Evolutionary conservation across 2,329 filamentous ascomycete species (phyloP).

Genomic region (Rhinocladiella similis): DNA sequence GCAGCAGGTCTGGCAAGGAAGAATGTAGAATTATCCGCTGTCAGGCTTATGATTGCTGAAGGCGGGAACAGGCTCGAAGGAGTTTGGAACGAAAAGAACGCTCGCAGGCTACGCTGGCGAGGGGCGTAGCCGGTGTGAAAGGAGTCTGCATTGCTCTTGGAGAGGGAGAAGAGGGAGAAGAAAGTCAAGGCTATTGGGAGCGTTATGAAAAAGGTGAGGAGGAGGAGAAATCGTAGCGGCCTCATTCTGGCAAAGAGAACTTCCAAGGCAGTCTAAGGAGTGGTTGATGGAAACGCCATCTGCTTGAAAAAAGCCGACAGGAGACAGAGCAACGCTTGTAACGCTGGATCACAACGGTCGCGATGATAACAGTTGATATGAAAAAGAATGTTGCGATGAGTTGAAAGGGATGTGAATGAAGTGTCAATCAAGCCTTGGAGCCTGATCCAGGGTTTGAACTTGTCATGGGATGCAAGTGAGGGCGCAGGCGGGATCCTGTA

Average conservation of each 20-base stretch:
- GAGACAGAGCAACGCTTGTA: background rate
- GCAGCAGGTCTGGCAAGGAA: conserved; percentile 91
- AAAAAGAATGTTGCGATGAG: conserved; percentile 1
- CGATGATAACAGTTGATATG: background rate
- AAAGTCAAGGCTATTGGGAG: conserved; percentile 50
- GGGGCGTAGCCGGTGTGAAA: conserved; percentile 40
- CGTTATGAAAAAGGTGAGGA: conserved; percentile 49
- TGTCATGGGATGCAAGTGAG: background rate
- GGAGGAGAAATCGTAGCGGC: conserved; percentile 47
- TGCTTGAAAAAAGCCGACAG: background rate
- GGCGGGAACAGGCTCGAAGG: conserved; percentile 90
- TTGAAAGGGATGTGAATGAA: conserved; percentile 2
- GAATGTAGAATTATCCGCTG: conserved; percentile 96
- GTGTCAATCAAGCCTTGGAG: background rate
- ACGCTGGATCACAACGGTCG: background rate
- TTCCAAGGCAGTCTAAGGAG: conserved; percentile 14
- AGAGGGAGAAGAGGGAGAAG: conserved; percentile 43
- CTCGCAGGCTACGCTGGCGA: conserved; percentile 51
- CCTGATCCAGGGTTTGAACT: background rate
- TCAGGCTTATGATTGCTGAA: conserved; percentile 92
- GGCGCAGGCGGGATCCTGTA: background rate
- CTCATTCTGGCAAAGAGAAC: conserved; percentile 39
- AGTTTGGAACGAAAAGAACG: conserved; percentile 69
- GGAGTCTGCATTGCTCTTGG: conserved; percentile 28
- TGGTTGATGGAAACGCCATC: conserved; percentile 15